Evolutionary conservation across 2,329 filamentous ascomycete genomes (phyloP), one percentile per base, ranked within the genome.

Genomic region (Fusarium musae): DNA sequence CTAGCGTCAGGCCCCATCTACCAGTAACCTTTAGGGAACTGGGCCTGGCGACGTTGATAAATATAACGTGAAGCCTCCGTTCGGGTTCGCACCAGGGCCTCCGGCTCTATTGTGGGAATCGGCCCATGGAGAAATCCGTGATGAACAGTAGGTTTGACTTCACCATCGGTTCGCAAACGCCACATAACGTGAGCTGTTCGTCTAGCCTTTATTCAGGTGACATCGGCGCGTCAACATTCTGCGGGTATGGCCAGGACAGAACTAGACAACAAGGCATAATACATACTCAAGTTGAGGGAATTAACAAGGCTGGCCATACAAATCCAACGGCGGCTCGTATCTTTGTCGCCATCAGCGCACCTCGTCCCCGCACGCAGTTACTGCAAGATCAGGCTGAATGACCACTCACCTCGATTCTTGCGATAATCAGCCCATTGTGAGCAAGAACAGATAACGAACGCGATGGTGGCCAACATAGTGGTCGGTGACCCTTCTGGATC

Each of bases 261-360:
- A 34, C 47, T 63, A 59, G 53, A 59, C 46, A 36, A 65, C 52
- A 59, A 72, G 50, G 53, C 63, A 57, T 50, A 58, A 74, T 73
- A 39, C 44, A 74, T 74, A 42, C 52, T 66, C 47, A 52, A 37
- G 52, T 47, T 72, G 67, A 71, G 71, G 58, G 71, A 73, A 73
- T 74, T 72, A 68, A 59, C 59, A 52, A 72, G 70, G 68, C 59
- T 69, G 30, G 17, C 61, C 70, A 73, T 68, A 73, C 70, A 70
- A 73, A 62, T 39, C 44, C 53, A 26, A 61, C 52, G 57, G 66
- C 61, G 61, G 56, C 57, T 74, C 70, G 66, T 73, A 73, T 73
- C 59, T 70, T 53, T 68, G 56, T 44, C 39, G 36, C 60, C 58
- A 52, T 61, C 58, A 44, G 30, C 59, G 40, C 56, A 61, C 36